Conservation (phyloP, 352 stramenopile genomes). For the Globisporangium rhizosaccharum region DNA sequence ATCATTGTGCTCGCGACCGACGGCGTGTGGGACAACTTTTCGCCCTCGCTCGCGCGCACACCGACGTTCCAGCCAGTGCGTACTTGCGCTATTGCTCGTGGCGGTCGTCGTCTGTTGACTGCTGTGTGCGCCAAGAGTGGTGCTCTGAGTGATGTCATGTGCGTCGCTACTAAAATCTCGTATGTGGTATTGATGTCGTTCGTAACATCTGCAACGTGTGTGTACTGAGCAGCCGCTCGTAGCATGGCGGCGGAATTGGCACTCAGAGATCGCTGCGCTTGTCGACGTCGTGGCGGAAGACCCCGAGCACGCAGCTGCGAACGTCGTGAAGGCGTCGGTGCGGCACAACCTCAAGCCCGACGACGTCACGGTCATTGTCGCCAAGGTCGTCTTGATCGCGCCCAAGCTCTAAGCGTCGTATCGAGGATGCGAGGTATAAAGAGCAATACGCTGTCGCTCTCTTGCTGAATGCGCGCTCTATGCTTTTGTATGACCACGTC, state of each 20-base stretch:
- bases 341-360: conserved; percentile 83
- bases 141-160: background rate
- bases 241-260: conserved; percentile 59
- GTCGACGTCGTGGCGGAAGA: conserved; percentile 49
- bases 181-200: conserved; percentile 7
- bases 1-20: conserved; percentile 77
- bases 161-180: background rate
- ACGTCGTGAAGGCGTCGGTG: conserved; percentile 61
- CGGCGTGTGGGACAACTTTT: conserved; percentile 82
- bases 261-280: conserved; percentile 49
- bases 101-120: too few relatives aligned
- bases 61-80: conserved; percentile 55
- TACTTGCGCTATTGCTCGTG: background rate
- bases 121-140: too few relatives aligned
- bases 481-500: background rate
- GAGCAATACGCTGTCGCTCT: background rate
- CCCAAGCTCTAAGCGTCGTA: conserved; percentile 36
- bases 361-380: conserved; percentile 77
- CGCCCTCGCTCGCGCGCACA: conserved; percentile 38
- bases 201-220: background rate
- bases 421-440: background rate
- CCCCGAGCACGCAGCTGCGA: conserved; percentile 43
- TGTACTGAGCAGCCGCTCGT: conserved; percentile 35
- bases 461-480: background rate
- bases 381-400: conserved; percentile 47